Conservation (phyloP, 176 grass and related monocot species). For the Areca catechu region DNA sequence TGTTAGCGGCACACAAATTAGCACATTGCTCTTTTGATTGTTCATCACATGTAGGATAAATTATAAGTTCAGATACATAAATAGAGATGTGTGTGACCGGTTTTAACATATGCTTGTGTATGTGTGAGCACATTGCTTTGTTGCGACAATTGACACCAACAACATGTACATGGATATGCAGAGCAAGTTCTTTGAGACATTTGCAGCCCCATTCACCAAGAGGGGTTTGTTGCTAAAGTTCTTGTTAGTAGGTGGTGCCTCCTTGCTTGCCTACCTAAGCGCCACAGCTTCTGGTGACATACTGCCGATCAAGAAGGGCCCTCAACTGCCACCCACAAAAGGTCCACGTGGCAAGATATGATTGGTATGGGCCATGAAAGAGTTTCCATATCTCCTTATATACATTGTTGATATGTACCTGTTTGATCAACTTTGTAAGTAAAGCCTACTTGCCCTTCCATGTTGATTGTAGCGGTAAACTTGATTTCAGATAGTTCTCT, state of each 20-base stretch:
- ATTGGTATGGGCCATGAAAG: not conserved
- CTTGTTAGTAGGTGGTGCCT: conserved; percentile 74
- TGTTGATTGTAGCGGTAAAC: not conserved
- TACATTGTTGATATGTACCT: conserved; percentile 42
- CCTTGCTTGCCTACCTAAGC: conserved; percentile 61
- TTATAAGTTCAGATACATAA: too few relatives aligned
- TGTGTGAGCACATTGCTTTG: too few relatives aligned
- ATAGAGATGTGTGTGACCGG: too few relatives aligned
- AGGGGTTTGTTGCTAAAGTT: conserved; percentile 96
- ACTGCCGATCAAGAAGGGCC: conserved; percentile 96
- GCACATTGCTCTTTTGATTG: too few relatives aligned
- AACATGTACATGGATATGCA: conserved; percentile 22
- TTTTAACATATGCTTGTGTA: too few relatives aligned
- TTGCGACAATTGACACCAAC: not conserved
- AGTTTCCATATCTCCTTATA: conserved; percentile 7
- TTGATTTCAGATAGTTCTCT: not conserved
- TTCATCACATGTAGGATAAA: too few relatives aligned
- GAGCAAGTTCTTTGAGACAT: conserved; percentile 99
- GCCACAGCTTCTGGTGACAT: conserved; percentile 57
- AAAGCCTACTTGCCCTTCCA: not conserved
- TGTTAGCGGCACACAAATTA: too few relatives aligned
- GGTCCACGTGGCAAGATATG: conserved; percentile 93
- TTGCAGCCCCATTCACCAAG: conserved; percentile 89
- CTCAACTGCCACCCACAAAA: conserved; percentile 58
- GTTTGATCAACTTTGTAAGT: conserved; percentile 12